Evolutionary conservation across 2,329 filamentous ascomycete species (phyloP).

Genomic region (Sordariomycetes sp.): DNA sequence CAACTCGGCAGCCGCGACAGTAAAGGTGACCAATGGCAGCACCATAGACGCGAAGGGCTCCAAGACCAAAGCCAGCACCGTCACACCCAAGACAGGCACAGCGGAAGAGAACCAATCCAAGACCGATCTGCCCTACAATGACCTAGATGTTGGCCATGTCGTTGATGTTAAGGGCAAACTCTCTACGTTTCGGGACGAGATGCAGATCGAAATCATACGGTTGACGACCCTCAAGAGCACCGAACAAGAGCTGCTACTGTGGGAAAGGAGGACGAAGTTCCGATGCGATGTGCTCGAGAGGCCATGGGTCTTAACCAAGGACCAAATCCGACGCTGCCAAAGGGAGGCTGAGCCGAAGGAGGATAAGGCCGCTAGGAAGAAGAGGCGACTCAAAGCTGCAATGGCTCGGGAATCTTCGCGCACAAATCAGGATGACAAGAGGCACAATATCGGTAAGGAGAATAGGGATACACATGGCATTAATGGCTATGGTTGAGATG

Average conservation of each 20-base stretch:
- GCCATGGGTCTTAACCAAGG: slow-evolving; percentile 45
- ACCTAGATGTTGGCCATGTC: slow-evolving; percentile 42
- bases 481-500: too few relatives aligned
- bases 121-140: slow-evolving; percentile 10
- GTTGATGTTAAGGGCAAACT: slow-evolving; percentile 49
- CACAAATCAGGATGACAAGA: not conserved
- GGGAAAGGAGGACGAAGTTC: slow-evolving; percentile 45
- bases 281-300: slow-evolving; percentile 35
- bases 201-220: slow-evolving; percentile 44
- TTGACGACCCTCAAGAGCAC: slow-evolving; percentile 39
- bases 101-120: too few relatives aligned
- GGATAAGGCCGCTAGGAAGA: not conserved
- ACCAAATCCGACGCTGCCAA: slow-evolving; percentile 39
- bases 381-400: not conserved
- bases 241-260: slow-evolving; percentile 47
- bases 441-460: not conserved
- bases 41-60: too few relatives aligned
- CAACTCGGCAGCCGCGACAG: slow-evolving; percentile 2
- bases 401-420: not conserved
- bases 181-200: slow-evolving; percentile 33
- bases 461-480: not conserved
- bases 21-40: too few relatives aligned
- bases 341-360: slow-evolving; percentile 29
- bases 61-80: not conserved
- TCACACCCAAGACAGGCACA: too few relatives aligned